Evolutionary conservation across 2,329 filamentous ascomycete species (phyloP).

Genomic region (Phoma herbarum): DNA sequence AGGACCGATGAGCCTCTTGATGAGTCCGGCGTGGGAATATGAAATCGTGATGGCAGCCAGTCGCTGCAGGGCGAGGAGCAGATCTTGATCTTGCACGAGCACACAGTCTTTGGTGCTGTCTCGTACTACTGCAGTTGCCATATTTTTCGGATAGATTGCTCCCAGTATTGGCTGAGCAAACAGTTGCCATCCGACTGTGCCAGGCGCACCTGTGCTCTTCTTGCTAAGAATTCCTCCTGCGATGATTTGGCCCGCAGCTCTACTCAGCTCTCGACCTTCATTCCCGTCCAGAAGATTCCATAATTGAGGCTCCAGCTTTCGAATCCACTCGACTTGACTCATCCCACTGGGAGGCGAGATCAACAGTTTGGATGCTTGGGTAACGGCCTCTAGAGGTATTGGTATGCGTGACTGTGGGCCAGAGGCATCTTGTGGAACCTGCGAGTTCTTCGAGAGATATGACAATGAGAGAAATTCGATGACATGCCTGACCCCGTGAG

Average conservation of each 20-base stretch:
- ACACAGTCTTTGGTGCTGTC: conserved; percentile 59
- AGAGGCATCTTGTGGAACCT: conserved; percentile 43
- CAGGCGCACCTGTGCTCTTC: conserved; percentile 70
- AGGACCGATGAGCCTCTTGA: conserved; percentile 67
- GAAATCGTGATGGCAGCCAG: conserved; percentile 66
- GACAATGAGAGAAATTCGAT: conserved; percentile 77
- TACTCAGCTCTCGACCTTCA: conserved; percentile 65
- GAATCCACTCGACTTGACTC: conserved; percentile 67
- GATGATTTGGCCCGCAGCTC: conserved; percentile 69
- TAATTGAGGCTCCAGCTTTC: conserved; percentile 68
- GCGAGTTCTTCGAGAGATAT: conserved; percentile 63
- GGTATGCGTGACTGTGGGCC: conserved; percentile 57
- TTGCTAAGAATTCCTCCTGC: conserved; percentile 73
- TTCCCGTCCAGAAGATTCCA: conserved; percentile 68
- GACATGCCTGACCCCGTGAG: conserved; percentile 71
- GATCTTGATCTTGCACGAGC: conserved; percentile 58
- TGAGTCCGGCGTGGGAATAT: conserved; percentile 72
- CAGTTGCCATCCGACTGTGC: conserved; percentile 66
- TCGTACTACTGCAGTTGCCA: conserved; percentile 43
- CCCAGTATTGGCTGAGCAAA: conserved; percentile 68
- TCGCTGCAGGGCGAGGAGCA: conserved; percentile 63
- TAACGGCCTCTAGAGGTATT: conserved; percentile 74
- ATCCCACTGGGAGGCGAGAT: conserved; percentile 67
- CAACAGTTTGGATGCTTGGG: conserved; percentile 69
- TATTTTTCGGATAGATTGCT: conserved; percentile 58